These are phyloP conservation scores for Eucalyptus victrix DNA, from an alignment of 345 rosid species.

Conservation along the genomic window DNA sequence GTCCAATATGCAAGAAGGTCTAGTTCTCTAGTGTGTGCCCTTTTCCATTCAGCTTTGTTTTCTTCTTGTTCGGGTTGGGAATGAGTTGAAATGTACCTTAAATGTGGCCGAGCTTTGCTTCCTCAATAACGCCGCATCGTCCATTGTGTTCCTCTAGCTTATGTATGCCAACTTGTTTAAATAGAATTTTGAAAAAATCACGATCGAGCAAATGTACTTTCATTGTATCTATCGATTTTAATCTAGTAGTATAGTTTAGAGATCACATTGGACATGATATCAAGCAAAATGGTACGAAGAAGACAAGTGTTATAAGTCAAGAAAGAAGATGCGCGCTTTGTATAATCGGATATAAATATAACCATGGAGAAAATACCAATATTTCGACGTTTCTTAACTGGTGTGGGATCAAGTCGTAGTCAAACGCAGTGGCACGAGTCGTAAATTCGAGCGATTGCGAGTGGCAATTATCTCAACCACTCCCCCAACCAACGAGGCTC, in stretches of 20 bases:
- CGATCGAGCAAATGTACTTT: not conserved
- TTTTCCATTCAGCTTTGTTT: not conserved
- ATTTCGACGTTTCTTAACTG: not conserved
- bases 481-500: constrained; percentile 8
- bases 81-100: not conserved
- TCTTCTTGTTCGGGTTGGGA: not conserved
- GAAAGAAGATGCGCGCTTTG: not conserved
- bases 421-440: constrained; percentile 15
- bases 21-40: not conserved
- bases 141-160: not conserved
- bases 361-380: not conserved
- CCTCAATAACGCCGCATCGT: not conserved
- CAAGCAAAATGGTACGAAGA: not conserved
- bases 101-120: not conserved
- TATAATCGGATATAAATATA: not conserved
- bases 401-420: not conserved
- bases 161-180: not conserved
- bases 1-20: not conserved
- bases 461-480: constrained; percentile 10
- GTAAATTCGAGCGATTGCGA: constrained; percentile 8
- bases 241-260: not conserved
- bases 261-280: not conserved
- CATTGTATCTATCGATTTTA: not conserved
- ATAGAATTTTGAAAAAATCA: not conserved
- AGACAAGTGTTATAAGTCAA: not conserved